Evolutionary conservation across 1,139 yeast genomes (phyloP), one percentile per base, ranked within the genome.

Genomic region (Neolecta irregularis): DNA sequence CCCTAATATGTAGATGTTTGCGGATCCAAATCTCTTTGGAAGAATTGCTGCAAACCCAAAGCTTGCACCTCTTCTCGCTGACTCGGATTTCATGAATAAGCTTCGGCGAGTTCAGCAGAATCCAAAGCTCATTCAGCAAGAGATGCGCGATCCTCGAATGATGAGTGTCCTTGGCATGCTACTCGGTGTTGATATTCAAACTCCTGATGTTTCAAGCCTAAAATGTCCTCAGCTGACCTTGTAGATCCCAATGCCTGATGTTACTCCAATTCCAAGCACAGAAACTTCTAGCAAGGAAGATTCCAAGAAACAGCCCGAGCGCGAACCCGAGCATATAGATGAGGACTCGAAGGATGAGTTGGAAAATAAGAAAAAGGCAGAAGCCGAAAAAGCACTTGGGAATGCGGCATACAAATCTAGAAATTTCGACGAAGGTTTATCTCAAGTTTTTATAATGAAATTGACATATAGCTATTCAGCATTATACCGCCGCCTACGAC

Each of bases 401-500:
- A 91, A 91, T 60, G 62, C 68, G 32, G 64, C 79, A 34, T 91
- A 91, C 66, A 88, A 88, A 58, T 65, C 74, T 48, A 79, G 78
- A 54, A 67, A 85, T 52, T 91, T 91, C 48, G 95, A 81, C 52
- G 93, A 77, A 51, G n/a, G n/a, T n/a, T n/a, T n/a, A n/a, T n/a
- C n/a, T n/a, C n/a, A n/a, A n/a, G n/a, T n/a, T n/a, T n/a, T n/a
- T n/a, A n/a, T n/a, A n/a, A n/a, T n/a, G n/a, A n/a, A n/a, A n/a
- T n/a, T n/a, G n/a, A n/a, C n/a, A n/a, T n/a, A n/a, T n/a, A n/a
- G 98, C 99, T 29, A 85, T 91, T 53, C 78, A 64, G 39, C 65
- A 72, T 44, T 91, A 91, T 61, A 65, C 78, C 52, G 67, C 73
- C 51, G 99, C 99, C 2, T 91, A 88, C 80, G 77, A 74, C 31